Evolutionary conservation across 139 green algal genomes (phyloP), one percentile per base, ranked within the genome.

Genomic region (Monoraphidium neglectum): DNA sequence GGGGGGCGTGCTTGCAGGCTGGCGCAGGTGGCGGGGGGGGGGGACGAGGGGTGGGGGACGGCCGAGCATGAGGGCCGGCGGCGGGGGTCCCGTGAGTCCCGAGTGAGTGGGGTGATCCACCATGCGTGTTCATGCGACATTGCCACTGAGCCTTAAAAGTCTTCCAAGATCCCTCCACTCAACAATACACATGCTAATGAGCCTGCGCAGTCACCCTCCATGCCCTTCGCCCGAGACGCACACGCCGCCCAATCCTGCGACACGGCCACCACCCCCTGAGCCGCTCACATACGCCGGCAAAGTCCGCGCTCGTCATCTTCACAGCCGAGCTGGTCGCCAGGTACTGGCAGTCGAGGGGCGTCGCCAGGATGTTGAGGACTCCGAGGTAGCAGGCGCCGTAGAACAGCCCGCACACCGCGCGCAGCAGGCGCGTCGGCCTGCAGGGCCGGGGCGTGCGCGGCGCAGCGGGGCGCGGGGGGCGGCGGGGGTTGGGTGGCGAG

Each of bases 1-100:
- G 83, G 8, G 86, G 86, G 77, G 85, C 80, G 1, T n/a, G 10
- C 57, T 77, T 56, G 72, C 86, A 90, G 21, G 77, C 72, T 85
- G 78, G n/a, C n/a, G n/a, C n/a, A n/a, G n/a, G n/a, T n/a, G n/a
- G n/a, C n/a, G n/a, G n/a, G n/a, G n/a, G n/a, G n/a, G n/a, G n/a
- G n/a, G n/a, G n/a, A n/a, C n/a, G n/a, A n/a, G n/a, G n/a, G n/a
- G n/a, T n/a, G n/a, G n/a, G n/a, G n/a, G n/a, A n/a, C n/a, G n/a
- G n/a, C n/a, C n/a, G n/a, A n/a, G n/a, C n/a, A n/a, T n/a, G n/a
- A n/a, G n/a, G n/a, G n/a, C n/a, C n/a, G n/a, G n/a, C n/a, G n/a
- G n/a, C n/a, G n/a, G n/a, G n/a, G n/a, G n/a, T n/a, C n/a, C n/a
- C n/a, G n/a, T n/a, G n/a, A n/a, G n/a, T n/a, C n/a, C n/a, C n/a